These are phyloP conservation scores for Phascolomyces articulosus DNA, from an alignment of 371 early-diverging fungal genomes.

Conservation along the genomic window DNA sequence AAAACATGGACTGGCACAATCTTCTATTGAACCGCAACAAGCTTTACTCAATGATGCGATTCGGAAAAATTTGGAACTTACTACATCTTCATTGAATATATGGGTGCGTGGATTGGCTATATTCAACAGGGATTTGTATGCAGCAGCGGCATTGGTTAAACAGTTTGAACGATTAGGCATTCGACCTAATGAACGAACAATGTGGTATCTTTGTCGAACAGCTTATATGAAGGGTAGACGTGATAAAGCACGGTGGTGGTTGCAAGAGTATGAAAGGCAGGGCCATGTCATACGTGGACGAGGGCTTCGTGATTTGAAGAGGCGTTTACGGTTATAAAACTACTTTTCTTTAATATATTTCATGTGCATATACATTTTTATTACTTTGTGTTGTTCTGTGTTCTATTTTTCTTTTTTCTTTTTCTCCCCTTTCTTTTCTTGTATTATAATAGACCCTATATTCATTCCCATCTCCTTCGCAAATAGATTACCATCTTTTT, in stretches of 20 bases:
- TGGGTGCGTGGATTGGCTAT: slow-evolving; percentile 43
- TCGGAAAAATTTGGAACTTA: slow-evolving; percentile 22
- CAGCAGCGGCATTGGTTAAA: slow-evolving; percentile 31
- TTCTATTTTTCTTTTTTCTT: neutral
- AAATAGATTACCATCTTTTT: neutral
- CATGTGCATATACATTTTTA: neutral
- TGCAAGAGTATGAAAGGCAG: slow-evolving; percentile 23
- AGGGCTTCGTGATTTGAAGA: neutral
- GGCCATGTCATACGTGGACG: slow-evolving; percentile 6
- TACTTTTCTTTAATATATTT: neutral
- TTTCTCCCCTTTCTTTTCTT: neutral
- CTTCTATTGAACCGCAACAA: slow-evolving; percentile 21
- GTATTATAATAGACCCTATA: slow-evolving; percentile 4
- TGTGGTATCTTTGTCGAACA: slow-evolving; percentile 33
- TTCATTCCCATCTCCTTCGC: slow-evolving; percentile 6
- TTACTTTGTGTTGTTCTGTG: neutral
- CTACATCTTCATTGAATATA: slow-evolving; percentile 38
- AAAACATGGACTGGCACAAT: neutral
- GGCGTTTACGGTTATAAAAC: neutral
- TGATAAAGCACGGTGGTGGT: slow-evolving; percentile 28
- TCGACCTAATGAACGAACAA: slow-evolving; percentile 28
- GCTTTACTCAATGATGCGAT: slow-evolving; percentile 29
- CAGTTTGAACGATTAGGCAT: slow-evolving; percentile 16
- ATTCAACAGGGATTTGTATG: slow-evolving; percentile 30
- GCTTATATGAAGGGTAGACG: slow-evolving; percentile 13